phyloP scores from a whole-genome alignment of 2,329 filamentous ascomycete genomes.

The Fusarium albosuccineum region DNA sequence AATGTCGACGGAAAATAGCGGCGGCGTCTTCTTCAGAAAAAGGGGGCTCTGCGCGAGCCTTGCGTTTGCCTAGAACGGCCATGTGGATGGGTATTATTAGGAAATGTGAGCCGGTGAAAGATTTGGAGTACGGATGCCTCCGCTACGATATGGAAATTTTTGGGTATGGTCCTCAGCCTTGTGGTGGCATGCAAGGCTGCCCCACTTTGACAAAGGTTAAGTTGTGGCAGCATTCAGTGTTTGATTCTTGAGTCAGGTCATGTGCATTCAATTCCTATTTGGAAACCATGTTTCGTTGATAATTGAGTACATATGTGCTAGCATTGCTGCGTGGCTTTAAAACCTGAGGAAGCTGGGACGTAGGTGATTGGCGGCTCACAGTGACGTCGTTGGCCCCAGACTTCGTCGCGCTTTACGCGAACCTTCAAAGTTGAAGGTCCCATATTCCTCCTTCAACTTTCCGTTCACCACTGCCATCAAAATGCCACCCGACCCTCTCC shows the following conservation, averaged over 20 bases:
- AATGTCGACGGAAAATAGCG: slow-evolving; percentile 84
- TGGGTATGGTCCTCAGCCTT: slow-evolving; percentile 41
- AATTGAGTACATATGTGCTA: too few relatives aligned
- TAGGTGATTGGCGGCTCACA: too few relatives aligned
- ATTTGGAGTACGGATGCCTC: slow-evolving; percentile 9
- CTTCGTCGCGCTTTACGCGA: too few relatives aligned
- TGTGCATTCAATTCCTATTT: too few relatives aligned
- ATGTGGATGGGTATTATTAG: slow-evolving; percentile 46
- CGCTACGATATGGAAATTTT: slow-evolving; percentile 31
- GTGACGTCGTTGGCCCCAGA: too few relatives aligned
- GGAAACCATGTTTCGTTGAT: too few relatives aligned
- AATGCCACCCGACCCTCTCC: slow-evolving; percentile 59
- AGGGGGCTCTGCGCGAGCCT: slow-evolving; percentile 49
- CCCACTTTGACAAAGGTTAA: slow-evolving; percentile 27
- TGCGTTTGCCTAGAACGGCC: slow-evolving; percentile 65
- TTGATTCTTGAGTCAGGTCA: background rate
- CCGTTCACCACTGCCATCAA: slow-evolving; percentile 28
- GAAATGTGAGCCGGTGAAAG: slow-evolving; percentile 7
- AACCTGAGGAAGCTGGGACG: too few relatives aligned
- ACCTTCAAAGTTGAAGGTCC: too few relatives aligned
- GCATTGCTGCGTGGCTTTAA: too few relatives aligned
- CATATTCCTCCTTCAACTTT: too few relatives aligned
- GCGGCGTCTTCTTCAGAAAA: slow-evolving; percentile 68
- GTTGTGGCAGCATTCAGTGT: background rate
- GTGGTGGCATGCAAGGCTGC: slow-evolving; percentile 42